Evolutionary conservation across 257 asterid genomes (phyloP).

Genomic region (Jaltomata sinuosa): DNA sequence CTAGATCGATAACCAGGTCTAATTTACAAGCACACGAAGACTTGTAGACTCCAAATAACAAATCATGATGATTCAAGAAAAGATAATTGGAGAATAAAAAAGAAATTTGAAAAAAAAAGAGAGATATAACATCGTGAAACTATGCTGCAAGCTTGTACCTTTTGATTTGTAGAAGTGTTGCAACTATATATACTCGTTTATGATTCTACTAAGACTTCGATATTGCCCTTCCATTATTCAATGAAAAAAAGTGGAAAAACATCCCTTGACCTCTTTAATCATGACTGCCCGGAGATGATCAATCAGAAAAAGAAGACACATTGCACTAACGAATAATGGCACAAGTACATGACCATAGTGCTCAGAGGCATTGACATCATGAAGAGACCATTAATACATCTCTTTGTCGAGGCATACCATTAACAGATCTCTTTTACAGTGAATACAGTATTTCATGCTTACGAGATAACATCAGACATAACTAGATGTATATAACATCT

Average conservation of each 20-base stretch:
- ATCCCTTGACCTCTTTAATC: neutral
- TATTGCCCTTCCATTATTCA: neutral
- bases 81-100: too few relatives aligned
- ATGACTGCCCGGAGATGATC: neutral
- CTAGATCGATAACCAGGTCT: too few relatives aligned
- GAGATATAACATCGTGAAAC: too few relatives aligned
- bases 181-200: too few relatives aligned
- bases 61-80: too few relatives aligned
- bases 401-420: neutral
- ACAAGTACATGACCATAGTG: neutral
- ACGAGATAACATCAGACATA: neutral
- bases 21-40: too few relatives aligned
- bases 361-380: neutral
- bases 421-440: neutral
- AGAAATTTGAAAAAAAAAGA: too few relatives aligned
- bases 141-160: too few relatives aligned
- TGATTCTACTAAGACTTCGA: too few relatives aligned
- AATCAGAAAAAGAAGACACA: neutral
- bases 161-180: too few relatives aligned
- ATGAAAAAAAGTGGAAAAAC: neutral
- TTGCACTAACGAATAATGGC: neutral
- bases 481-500: neutral
- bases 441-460: neutral
- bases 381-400: neutral
- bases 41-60: too few relatives aligned